Base-by-base conservation (phyloP, 176 grass and related monocot genomes). In the Ensete glaucum region DNA sequence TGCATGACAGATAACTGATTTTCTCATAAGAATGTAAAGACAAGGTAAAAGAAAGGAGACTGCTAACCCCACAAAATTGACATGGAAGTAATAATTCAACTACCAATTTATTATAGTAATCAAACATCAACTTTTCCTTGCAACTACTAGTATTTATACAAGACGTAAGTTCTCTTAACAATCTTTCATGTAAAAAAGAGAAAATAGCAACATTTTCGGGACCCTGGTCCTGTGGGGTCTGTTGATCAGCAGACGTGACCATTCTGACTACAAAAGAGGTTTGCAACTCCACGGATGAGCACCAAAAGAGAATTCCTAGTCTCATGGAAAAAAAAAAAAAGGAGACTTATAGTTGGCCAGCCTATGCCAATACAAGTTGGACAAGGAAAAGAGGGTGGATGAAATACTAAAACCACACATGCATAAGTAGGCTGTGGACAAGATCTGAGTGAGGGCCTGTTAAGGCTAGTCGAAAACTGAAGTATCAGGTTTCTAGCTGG, bases 1-100 rank as follows among this genome's bases (percentile, higher is more conserved):
- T 52, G 73, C 58, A 66, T 64, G 77, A 26, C 69, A 74, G 60
- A 54, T 52, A 72, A 54, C 57, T 19, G 59, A 15, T 72, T 66
- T 50, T 14, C 53, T n/a, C 13, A n/a, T 19, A 49, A 70, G 48
- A 70, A 70, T n/a, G 49, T 9, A 2, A 69, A 69, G 9, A 70
- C 43, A 70, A 67, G 23, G 1, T 34, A 11, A 67, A 34, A 25
- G 24, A 34, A 67, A 34, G 2, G 34, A 60, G 7, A 17, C 17
- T 60, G 21, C 17, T 19, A 60, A 60, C n/a, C 29, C 3, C 57
- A 67, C 64, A 70, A 9, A 16, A 50, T 19, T 19, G 3, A 24
- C 13, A 65, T 29, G 63, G 63, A 70, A 6, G 25, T 50, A 49
- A 11, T 51, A 50, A n/a, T 50, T 48, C 67, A 70, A 70, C 16